phyloP scores from a whole-genome alignment of 257 asterid species.

The Nicotiana obtusifolia region DNA sequence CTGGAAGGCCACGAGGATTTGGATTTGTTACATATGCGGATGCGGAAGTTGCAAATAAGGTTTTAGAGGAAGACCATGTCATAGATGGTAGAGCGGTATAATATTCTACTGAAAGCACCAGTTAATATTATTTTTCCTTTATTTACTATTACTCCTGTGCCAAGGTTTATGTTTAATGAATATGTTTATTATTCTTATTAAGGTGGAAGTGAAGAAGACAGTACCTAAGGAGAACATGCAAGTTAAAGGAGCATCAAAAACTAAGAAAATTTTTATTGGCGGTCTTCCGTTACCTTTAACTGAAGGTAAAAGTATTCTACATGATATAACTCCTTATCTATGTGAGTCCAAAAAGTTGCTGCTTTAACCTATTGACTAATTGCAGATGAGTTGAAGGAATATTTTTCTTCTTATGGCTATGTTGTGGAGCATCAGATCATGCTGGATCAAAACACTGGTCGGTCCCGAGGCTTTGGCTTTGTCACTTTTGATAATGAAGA shows the following conservation, averaged over 20 bases:
- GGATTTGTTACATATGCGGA: conserved; percentile 88
- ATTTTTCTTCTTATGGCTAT: conserved; percentile 77
- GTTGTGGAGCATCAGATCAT: conserved; percentile 80
- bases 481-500: conserved; percentile 87
- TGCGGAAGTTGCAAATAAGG: conserved; percentile 71
- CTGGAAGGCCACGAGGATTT: conserved; percentile 89
- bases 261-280: conserved; percentile 85
- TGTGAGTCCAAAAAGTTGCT: background rate
- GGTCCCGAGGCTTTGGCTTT: conserved; percentile 86
- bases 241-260: conserved; percentile 60
- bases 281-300: conserved; percentile 73
- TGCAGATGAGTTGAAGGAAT: conserved; percentile 73
- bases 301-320: conserved; percentile 48
- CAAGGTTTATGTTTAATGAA: background rate
- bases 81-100: conserved; percentile 85
- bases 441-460: conserved; percentile 75
- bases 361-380: background rate
- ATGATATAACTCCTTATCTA: background rate
- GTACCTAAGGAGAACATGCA: conserved; percentile 79
- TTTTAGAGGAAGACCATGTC: conserved; percentile 70
- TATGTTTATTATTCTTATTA: conserved; percentile 6
- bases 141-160: background rate
- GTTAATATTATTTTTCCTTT: background rate
- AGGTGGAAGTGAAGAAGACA: conserved; percentile 96
- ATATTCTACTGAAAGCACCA: conserved; percentile 1